Evolutionary conservation across 2,329 filamentous ascomycete genomes (phyloP).

Genomic region (Botrytis squamosa): DNA sequence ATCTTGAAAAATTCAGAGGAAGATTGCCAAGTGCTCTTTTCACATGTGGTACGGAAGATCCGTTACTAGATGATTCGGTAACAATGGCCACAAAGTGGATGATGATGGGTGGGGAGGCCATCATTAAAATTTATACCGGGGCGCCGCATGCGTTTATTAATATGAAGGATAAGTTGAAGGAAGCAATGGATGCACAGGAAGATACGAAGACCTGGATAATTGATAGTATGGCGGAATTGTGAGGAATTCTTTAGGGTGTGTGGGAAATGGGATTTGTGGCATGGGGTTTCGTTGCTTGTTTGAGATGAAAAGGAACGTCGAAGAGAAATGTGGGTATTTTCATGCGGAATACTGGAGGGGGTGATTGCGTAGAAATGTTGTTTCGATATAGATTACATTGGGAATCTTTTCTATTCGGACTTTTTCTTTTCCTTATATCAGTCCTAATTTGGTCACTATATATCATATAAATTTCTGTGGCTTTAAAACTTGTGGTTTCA

Average conservation of each 20-base stretch:
- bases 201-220: conserved; percentile 29
- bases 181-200: conserved; percentile 25
- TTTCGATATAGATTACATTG: not conserved
- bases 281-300: not conserved
- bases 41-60: conserved; percentile 54
- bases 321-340: not conserved
- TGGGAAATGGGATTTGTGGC: too few species aligned
- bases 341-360: not conserved
- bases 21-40: conserved; percentile 54
- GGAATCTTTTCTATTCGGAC: accelerated
- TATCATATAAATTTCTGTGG: not conserved
- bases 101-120: conserved; percentile 49
- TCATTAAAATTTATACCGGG: conserved; percentile 54
- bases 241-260: not conserved
- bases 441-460: not conserved
- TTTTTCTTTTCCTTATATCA: accelerated
- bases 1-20: conserved; percentile 41
- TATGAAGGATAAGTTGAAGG: conserved; percentile 26
- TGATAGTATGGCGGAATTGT: conserved; percentile 23
- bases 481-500: not conserved
- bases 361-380: not conserved
- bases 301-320: too few species aligned
- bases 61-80: conserved; percentile 52
- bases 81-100: conserved; percentile 55
- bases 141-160: conserved; percentile 52